Conservation (phyloP, 768 basidiomycete species). For the Suillus variegatus region DNA sequence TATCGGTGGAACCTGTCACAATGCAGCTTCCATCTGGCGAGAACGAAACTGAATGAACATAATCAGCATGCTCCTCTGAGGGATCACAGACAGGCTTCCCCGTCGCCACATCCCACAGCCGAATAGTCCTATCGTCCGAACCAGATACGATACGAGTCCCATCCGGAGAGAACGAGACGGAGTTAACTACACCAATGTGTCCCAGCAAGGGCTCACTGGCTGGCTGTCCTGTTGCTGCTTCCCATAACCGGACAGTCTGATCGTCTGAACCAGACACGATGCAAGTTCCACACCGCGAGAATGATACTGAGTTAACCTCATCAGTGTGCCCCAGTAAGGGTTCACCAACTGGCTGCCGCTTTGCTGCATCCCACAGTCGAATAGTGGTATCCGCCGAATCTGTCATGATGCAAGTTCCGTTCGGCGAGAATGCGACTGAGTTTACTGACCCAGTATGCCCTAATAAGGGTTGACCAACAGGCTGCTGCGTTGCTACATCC, state of each 20-base stretch:
- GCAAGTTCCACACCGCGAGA: conserved; percentile 17
- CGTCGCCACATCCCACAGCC: neutral
- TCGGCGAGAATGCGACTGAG: conserved; percentile 16
- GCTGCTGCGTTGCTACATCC: neutral
- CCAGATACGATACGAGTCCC: neutral
- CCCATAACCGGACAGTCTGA: conserved; percentile 17
- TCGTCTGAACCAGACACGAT: conserved; percentile 22
- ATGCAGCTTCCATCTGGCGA: neutral
- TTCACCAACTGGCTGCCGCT: neutral
- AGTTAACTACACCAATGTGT: neutral
- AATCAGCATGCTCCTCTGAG: neutral
- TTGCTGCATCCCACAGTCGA: conserved; percentile 8
- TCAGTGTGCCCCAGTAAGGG: conserved; percentile 15
- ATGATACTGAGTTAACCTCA: conserved; percentile 14
- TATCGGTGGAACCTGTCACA: neutral
- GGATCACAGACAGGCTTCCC: neutral
- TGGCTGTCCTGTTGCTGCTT: neutral
- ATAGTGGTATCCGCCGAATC: conserved; percentile 2
- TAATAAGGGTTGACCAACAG: neutral
- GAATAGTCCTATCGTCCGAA: neutral
- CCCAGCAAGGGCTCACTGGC: neutral
- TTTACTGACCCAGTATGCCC: conserved; percentile 4
- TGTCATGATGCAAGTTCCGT: conserved; percentile 12
- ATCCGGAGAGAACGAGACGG: neutral
- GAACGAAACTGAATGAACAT: neutral